A percentile compares a stretch with the other conserved stretches of the same genome.
Conservation (phyloP, 257 asterid species). For the Striga asiatica region DNA sequence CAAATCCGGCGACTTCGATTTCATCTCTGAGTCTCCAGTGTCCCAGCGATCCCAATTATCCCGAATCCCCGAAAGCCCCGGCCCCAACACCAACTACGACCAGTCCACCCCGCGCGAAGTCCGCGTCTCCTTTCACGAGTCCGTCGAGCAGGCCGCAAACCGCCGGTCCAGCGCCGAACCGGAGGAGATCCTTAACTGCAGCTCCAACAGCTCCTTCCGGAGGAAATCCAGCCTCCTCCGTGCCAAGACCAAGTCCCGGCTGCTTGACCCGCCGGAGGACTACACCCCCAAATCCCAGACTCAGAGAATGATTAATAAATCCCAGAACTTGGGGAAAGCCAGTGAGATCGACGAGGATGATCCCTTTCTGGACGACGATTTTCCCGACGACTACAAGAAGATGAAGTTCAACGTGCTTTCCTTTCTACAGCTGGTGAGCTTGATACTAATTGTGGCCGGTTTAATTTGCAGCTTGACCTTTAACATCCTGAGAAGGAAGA, state of each 20-base stretch:
- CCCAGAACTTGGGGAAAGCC: conserved; percentile 39
- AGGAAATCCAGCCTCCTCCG: conserved; percentile 40
- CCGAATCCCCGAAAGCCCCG: conserved; percentile 44
- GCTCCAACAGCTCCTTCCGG: conserved; percentile 42
- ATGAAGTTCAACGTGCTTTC: conserved; percentile 43
- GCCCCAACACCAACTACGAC: conserved; percentile 9
- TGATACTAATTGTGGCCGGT: conserved; percentile 39
- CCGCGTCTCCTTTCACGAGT: conserved; percentile 41
- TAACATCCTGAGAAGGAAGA: conserved; percentile 15
- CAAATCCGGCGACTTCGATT: conserved; percentile 33
- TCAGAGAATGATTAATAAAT: conserved; percentile 20
- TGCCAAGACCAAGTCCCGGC: conserved; percentile 47
- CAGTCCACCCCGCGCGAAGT: conserved; percentile 34
- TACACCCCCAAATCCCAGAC: conserved; percentile 27
- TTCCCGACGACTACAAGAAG: conserved; percentile 62
- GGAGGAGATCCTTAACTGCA: conserved; percentile 48
- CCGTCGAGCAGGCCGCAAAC: conserved; percentile 21
- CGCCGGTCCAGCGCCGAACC: conserved; percentile 44
- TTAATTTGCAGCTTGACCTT: conserved; percentile 45
- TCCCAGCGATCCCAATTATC: conserved; percentile 30
- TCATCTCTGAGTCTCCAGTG: conserved; percentile 30
- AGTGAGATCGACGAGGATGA: conserved; percentile 74
- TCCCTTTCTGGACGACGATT: conserved; percentile 64
- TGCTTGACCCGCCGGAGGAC: conserved; percentile 56
- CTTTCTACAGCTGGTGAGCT: conserved; percentile 43